These are phyloP conservation scores for Paecilomyces formosus DNA, from an alignment of 2,329 filamentous ascomycete species.

Conservation along the genomic window DNA sequence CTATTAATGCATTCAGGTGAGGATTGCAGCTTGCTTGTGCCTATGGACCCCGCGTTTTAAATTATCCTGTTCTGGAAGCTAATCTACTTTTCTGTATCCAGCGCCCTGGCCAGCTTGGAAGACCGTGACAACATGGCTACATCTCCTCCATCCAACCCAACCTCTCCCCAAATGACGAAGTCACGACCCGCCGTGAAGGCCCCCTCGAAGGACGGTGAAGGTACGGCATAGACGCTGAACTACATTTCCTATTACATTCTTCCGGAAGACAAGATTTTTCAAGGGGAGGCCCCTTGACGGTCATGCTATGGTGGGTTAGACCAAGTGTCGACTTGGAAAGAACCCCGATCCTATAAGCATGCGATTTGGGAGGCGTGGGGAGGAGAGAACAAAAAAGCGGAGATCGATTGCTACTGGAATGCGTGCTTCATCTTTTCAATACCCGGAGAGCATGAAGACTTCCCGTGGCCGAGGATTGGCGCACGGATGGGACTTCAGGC, in stretches of 20 bases:
- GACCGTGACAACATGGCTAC: constrained; percentile 39
- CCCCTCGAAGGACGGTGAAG: constrained; percentile 33
- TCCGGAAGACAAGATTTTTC: constrained; percentile 28
- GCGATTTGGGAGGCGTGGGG: neutral
- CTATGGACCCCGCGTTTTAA: constrained; percentile 2
- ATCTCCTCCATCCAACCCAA: constrained; percentile 42
- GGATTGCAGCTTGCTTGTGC: constrained; percentile 21
- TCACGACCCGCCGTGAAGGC: constrained; percentile 38
- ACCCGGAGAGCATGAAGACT: constrained; percentile 16
- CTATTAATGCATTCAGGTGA: constrained; percentile 92
- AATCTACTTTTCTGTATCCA: constrained; percentile 12
- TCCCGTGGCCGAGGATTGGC: neutral
- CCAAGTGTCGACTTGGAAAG: neutral
- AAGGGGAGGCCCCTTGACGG: neutral
- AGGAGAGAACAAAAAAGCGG: constrained; percentile 1
- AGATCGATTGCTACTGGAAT: constrained; percentile 9
- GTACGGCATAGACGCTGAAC: constrained; percentile 28
- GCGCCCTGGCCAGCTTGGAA: constrained; percentile 42
- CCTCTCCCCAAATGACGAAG: constrained; percentile 41
- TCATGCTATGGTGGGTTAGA: neutral
- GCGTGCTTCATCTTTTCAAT: constrained; percentile 25
- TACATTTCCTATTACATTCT: constrained; percentile 3
- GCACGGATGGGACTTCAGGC: constrained; percentile 9
- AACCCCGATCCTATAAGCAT: neutral
- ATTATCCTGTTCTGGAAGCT: constrained; percentile 3